Conservation (phyloP, 352 stramenopile species). For the Lagenidium giganteum region DNA sequence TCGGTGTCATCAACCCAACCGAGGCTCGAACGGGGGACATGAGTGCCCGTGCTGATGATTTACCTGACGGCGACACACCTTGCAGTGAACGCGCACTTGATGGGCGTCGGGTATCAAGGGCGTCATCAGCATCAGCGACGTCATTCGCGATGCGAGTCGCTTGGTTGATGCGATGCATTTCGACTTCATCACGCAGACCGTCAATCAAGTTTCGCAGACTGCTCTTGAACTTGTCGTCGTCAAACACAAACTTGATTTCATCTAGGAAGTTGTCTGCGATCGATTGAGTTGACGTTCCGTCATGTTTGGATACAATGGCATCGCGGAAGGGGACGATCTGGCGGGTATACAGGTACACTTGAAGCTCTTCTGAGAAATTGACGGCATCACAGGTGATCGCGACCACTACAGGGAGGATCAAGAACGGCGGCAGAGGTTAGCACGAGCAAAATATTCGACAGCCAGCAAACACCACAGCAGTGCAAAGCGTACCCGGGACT, state of each 20-base stretch:
- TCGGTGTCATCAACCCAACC: slow-evolving; percentile 19
- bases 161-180: slow-evolving; percentile 56
- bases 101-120: no score
- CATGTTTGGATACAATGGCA: slow-evolving; percentile 77
- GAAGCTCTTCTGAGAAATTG: slow-evolving; percentile 66
- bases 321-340: slow-evolving; percentile 76
- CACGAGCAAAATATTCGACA: no score
- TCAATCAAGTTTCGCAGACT: slow-evolving; percentile 77
- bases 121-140: slow-evolving; percentile 20
- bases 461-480: no score
- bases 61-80: no score
- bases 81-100: no score
- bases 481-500: no score
- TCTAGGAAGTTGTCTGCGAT: slow-evolving; percentile 45
- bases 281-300: no score
- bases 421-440: no score
- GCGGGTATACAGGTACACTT: slow-evolving; percentile 82
- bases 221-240: slow-evolving; percentile 59
- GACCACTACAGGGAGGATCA: no score
- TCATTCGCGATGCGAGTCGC: slow-evolving; percentile 31
- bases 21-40: slow-evolving; percentile 17
- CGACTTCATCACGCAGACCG: slow-evolving; percentile 77
- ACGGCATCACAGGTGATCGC: no score
- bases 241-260: slow-evolving; percentile 83
- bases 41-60: no score